Base-by-base conservation (phyloP, 192 early-diverging fungal species). In the Coemansia sp. region DNA sequence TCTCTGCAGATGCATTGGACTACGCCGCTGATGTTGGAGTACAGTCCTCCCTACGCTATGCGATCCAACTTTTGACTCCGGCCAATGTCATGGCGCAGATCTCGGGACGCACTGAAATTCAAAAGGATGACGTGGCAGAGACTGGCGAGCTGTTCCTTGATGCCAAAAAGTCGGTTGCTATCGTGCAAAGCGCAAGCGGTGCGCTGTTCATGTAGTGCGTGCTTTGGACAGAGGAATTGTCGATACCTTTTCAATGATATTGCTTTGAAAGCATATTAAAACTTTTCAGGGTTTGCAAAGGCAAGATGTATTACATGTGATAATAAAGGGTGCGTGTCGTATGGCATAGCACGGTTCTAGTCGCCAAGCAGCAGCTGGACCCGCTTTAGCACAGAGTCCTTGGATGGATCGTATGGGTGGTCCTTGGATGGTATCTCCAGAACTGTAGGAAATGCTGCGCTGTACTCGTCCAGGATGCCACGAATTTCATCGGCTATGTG, bases 381-480 rank as follows among this genome's bases (percentile, higher is more conserved):
- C 66, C 90, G 86, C 87, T 92, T 94, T 46, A 94, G 84, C 58
- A 94, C 92, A 64, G 91, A 92, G 77, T 94, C 92, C 80, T 92
- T 92, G 67, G 87, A 85, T 26, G 91, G 91, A 84, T 96, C 94
- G 80, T 99, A 99, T 39, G 96, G 98, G 72, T 97, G 94, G 78
- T 99, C 96, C 86, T 99, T 99, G 53, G 95, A 97, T 42, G 98
- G 98, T 62, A 99, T 97, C 77, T 99, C 98, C 63, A 99, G 88
- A 19, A 99, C 88, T 7, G 98, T 96, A 4, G 98, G 98, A 79
- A 98, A 99, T 5, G 96, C 95, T 42, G 91, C 89, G 38, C 89
- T 83, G 74, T 98, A 90, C 47, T 91, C 92, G 71, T 99, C 98
- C 61, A 99, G 80, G 67, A 95, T 79, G 19, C 89, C 86, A 30